Conservation (phyloP, 257 asterid genomes). For the Handroanthus guayacan region DNA sequence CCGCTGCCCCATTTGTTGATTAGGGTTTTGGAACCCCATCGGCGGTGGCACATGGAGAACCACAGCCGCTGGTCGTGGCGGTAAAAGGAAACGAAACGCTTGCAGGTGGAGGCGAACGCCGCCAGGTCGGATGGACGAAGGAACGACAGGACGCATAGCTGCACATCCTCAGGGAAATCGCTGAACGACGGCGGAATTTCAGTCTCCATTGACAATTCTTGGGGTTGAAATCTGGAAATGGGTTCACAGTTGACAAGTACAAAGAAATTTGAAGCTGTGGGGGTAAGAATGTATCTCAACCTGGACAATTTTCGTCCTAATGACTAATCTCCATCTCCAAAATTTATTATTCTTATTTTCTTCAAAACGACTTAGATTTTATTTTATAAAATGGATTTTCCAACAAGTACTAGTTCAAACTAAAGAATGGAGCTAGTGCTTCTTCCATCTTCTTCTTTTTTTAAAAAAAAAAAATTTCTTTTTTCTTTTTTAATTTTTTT, state of each 20-base stretch:
- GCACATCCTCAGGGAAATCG: slow-evolving; percentile 96
- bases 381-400: no score
- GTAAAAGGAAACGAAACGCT: slow-evolving; percentile 63
- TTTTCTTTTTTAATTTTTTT: no score
- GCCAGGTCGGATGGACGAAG: slow-evolving; percentile 71
- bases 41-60: slow-evolving; percentile 88
- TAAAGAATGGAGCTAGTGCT: no score
- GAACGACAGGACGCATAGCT: slow-evolving; percentile 81
- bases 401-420: no score
- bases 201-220: slow-evolving; percentile 35
- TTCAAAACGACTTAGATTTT: no score
- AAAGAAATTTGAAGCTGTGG: neutral
- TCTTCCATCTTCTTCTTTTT: no score
- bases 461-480: no score
- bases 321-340: no score
- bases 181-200: slow-evolving; percentile 52
- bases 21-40: slow-evolving; percentile 85
- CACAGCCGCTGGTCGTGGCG: slow-evolving; percentile 79
- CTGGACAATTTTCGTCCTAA: no score
- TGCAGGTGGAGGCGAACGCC: slow-evolving; percentile 81
- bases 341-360: no score
- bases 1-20: slow-evolving; percentile 79
- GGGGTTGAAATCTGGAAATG: neutral
- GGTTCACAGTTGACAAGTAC: neutral
- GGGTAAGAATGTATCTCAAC: slow-evolving; percentile 26